Percentiles rank a stretch among this genome's conserved stretches.
phyloP scores from a whole-genome alignment of 2,329 filamentous ascomycete genomes.

The Xylariales sp. region DNA sequence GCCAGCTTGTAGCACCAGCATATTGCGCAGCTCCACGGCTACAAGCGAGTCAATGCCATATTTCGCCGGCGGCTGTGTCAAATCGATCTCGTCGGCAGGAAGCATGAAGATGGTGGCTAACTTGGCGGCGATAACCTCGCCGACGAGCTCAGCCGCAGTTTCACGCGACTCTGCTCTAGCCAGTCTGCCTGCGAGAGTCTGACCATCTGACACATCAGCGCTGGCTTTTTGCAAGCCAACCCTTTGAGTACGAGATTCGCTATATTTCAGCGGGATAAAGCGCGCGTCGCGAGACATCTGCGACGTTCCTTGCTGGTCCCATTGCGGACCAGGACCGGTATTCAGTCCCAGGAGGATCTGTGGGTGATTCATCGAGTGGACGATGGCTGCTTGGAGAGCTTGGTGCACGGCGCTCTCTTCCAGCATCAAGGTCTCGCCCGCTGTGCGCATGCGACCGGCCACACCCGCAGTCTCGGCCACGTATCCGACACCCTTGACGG shows the following conservation, averaged over 20 bases:
- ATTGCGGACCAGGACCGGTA: neutral
- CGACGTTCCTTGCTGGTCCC: neutral
- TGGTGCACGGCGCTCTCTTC: constrained; percentile 6
- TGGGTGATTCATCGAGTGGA: neutral
- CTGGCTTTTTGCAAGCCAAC: neutral
- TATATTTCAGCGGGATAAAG: constrained; percentile 3
- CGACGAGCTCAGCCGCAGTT: neutral
- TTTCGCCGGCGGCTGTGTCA: constrained; percentile 3
- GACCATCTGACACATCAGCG: neutral
- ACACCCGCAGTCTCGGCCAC: neutral
- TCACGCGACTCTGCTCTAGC: neutral
- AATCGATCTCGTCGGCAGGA: constrained; percentile 11
- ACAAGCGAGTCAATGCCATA: constrained; percentile 18
- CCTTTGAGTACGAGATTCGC: too few species aligned
- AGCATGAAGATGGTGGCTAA: constrained; percentile 15
- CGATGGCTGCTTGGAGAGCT: constrained; percentile 5
- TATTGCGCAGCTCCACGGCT: constrained; percentile 17
- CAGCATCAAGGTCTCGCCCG: neutral
- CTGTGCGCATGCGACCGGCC: neutral
- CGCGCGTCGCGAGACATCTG: constrained; percentile 9
- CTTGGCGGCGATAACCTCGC: constrained; percentile 9
- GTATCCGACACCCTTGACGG: neutral
- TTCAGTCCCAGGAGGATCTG: neutral
- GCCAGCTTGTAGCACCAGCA: constrained; percentile 9
- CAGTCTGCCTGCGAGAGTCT: neutral